Base-by-base conservation (phyloP, 345 rosid genomes). In the Boechera retrofracta region DNA sequence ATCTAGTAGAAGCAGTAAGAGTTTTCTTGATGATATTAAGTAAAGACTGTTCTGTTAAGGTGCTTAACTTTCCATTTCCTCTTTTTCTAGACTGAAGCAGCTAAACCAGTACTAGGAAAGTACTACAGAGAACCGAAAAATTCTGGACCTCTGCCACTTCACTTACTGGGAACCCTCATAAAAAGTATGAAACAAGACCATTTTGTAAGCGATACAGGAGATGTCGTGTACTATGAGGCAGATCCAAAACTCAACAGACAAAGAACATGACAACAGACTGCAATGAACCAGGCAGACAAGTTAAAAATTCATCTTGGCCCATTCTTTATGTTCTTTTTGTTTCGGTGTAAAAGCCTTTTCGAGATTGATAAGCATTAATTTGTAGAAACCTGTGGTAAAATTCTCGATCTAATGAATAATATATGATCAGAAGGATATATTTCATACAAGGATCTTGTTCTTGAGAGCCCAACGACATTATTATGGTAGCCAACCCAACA, bases 1-100 rank as follows among this genome's bases (percentile, higher is more conserved):
- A 91, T 82, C 85, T 93, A 67, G 67, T 88, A 24, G 98, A 93
- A 88, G 97, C 98, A 4, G 98, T 93, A 51, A 84, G 87, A 57
- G 54, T 85, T 82, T 87, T 77, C 94, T 86, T 81, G 93, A 85
- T 67, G 89, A 89, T 65, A 80, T 89, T 56, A 21, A 42, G 56
- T 57, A 45, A 58, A 45, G 35, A 70, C 53, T 55, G 4, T 53
- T 62, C 39, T n/a, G 64, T 31, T 24, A 5, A 21, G 42, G 45
- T 31, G 64, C 45, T 64, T 12, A 28, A 38, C 42, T 7, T 62
- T 54, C 26, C 44, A 9, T 72, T 18, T 32, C 26, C 55, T 21
- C 47, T 64, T 64, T 64, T 64, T 54, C 16, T 64, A 88, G 91
- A 92, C 98, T 2, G 85, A 90, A 75, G 94, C 96, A 56, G 92